Percentiles rank a stretch among this genome's conserved stretches.
These are phyloP conservation scores for Fusarium torulosum DNA, from an alignment of 2,329 filamentous ascomycete genomes.

Conservation along the genomic window DNA sequence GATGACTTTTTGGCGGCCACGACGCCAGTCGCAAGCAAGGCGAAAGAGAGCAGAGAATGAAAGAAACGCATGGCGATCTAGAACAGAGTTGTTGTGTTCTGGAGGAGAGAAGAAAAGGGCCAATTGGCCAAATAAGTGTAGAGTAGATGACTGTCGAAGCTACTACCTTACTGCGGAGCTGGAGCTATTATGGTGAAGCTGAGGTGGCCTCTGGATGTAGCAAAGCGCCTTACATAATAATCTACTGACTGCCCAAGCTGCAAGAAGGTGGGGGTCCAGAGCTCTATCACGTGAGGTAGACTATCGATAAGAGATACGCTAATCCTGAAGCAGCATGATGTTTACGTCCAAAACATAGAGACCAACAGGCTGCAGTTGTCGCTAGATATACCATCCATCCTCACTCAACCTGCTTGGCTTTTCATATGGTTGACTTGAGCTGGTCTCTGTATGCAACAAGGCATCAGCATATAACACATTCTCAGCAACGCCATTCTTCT, in stretches of 20 bases:
- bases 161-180: conserved; percentile 27
- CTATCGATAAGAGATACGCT: conserved; percentile 14
- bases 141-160: conserved; percentile 28
- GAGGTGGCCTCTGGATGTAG: conserved; percentile 52
- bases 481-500: not conserved
- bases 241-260: not conserved
- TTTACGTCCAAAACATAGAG: conserved; percentile 52
- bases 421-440: conserved; percentile 16
- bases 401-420: conserved; percentile 29
- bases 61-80: conserved; percentile 75
- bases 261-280: not conserved
- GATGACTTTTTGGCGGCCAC: conserved; percentile 74
- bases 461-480: conserved; percentile 9
- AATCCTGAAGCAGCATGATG: conserved; percentile 48
- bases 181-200: conserved; percentile 49
- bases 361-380: not conserved
- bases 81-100: conserved; percentile 8
- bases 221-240: conserved; percentile 43
- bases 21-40: conserved; percentile 71
- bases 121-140: conserved; percentile 44
- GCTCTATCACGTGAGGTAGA: conserved; percentile 28
- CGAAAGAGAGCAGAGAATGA: conserved; percentile 70
- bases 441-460: conserved; percentile 12
- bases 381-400: conserved; percentile 26
- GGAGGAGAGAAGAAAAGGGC: conserved; percentile 19